These are phyloP conservation scores for Penicillium turbatum DNA, from an alignment of 495 filamentous ascomycete genomes.

Conservation along the genomic window DNA sequence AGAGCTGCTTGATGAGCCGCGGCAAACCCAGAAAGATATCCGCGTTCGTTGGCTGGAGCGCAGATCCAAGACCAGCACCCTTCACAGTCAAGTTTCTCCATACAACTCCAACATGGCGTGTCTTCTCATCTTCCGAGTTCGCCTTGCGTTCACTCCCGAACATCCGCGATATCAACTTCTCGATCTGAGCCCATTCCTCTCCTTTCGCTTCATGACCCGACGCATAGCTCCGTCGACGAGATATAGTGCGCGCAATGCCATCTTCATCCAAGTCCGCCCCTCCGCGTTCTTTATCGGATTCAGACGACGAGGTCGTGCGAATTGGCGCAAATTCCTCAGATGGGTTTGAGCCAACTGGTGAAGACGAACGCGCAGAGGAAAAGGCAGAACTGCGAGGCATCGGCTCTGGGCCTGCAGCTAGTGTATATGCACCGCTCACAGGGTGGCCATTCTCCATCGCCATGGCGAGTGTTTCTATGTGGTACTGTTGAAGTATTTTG, in stretches of 20 bases:
- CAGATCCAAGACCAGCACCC: slow-evolving; percentile 62
- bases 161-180: slow-evolving; percentile 58
- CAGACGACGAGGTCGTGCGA: slow-evolving; percentile 1
- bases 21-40: slow-evolving; percentile 60
- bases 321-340: slow-evolving; percentile 3
- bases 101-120: slow-evolving; percentile 52
- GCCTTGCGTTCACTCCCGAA: slow-evolving; percentile 58
- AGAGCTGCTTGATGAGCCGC: slow-evolving; percentile 45
- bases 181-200: slow-evolving; percentile 56
- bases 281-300: not conserved
- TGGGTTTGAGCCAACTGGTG: not conserved
- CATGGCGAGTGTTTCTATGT: not conserved
- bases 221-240: slow-evolving; percentile 42
- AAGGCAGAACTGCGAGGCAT: not conserved
- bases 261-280: slow-evolving; percentile 38
- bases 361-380: slow-evolving; percentile 1
- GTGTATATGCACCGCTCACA: not conserved
- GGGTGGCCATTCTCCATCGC: not conserved
- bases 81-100: slow-evolving; percentile 62
- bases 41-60: slow-evolving; percentile 59
- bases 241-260: slow-evolving; percentile 47
- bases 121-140: slow-evolving; percentile 63
- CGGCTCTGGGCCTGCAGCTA: not conserved
- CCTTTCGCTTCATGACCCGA: slow-evolving; percentile 33
- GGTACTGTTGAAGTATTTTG: not conserved